Evolutionary conservation across 805 yeast genomes (phyloP), one percentile per base, ranked within the genome.

Genomic region (Candida glaebosa): DNA sequence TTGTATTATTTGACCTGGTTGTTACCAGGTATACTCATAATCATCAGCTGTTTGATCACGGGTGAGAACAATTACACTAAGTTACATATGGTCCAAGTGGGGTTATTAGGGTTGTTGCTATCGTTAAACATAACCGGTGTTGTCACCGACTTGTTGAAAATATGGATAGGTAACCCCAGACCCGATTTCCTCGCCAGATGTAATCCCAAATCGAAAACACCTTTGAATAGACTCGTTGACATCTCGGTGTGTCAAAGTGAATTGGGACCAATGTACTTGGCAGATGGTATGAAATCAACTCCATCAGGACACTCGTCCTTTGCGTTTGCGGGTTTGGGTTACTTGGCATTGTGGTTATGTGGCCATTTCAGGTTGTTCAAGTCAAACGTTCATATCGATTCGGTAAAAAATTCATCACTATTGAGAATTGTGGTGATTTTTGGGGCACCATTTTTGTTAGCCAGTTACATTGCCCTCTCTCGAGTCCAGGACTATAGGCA

Each of bases 131-230:
- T 61, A 17, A 55, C 65, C 20, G 62, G 61, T 17, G 62, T 57
- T 26, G 37, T 60, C 38, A 70, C 69, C 39, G 76, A 63, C 50
- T 52, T 64, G 24, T 52, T 65, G 46, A 68, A 67, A 50, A 56
- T 56, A 39, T 66, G 61, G 65, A 69, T 61, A 20, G 71, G 69
- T 3, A 55, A 70, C 42, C 73, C 67, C 26, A 50, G 75, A 41
- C 75, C 75, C 3, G 75, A 70, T 42, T 70, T 70, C 47, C 48
- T 70, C 38, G 61, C 61, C 31, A 55, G 75, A 34, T 70, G 75
- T 50, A 59, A 52, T 31, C 65, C 67, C 33, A 47, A 34, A 34
- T 30, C 49, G 4, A 49, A 51, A 3, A 58, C 69, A 7, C 60
- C 65, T 1, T 20, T 43, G 1, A 48, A 57, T 34, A 40, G 12